phyloP scores from a whole-genome alignment of 2,329 filamentous ascomycete genomes.

The Fusarium guadeloupense region DNA sequence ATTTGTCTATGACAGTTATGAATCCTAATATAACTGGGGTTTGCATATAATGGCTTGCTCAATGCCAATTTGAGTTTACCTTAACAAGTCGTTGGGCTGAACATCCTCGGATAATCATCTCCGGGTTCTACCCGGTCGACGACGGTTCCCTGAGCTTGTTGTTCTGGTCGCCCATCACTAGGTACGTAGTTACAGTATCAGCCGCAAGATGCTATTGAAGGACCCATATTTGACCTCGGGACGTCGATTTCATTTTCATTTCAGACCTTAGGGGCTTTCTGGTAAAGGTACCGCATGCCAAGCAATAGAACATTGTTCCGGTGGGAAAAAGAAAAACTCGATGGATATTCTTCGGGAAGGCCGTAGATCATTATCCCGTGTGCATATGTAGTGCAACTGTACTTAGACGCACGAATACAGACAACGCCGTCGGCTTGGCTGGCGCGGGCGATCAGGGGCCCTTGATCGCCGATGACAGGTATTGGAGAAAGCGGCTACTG shows the following conservation, averaged over 20 bases:
- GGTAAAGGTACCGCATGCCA: too few species aligned
- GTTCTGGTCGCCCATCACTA: conserved; percentile 26
- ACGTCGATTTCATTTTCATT: not conserved
- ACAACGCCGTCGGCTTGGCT: conserved; percentile 28
- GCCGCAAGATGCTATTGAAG: conserved; percentile 21
- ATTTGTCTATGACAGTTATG: conserved; percentile 13
- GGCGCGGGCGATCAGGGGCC: conserved; percentile 21
- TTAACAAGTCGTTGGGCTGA: not conserved
- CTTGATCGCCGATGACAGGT: conserved; percentile 26
- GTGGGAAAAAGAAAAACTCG: conserved; percentile 2
- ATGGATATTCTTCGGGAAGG: conserved; percentile 6
- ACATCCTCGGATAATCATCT: conserved; percentile 1
- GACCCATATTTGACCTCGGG: not conserved
- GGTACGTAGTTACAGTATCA: too few species aligned
- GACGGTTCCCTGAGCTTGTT: conserved; percentile 10
- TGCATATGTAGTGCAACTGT: not conserved
- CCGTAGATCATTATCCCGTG: conserved; percentile 16
- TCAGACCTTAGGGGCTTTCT: not conserved
- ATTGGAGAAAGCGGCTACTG: conserved; percentile 25
- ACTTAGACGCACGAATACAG: not conserved
- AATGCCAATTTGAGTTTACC: not conserved
- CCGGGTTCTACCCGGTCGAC: not conserved
- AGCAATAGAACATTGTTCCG: not conserved
- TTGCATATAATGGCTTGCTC: not conserved
- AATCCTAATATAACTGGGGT: conserved; percentile 1